Conservation (phyloP, 192 early-diverging fungal species). For the Gorgonomyces haynaldii region DNA sequence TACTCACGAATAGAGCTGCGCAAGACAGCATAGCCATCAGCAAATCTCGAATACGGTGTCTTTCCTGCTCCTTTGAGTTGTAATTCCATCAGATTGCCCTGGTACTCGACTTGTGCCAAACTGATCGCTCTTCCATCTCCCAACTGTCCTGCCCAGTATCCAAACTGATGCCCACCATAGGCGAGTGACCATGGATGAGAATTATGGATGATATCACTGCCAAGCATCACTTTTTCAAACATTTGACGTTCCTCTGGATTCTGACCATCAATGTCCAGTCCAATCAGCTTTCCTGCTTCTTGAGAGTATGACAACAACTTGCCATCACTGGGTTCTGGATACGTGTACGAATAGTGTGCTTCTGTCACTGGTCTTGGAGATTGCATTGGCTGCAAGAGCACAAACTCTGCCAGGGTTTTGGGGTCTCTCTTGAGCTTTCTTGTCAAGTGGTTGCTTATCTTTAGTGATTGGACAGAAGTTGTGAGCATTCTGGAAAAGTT, state of each 20-base stretch:
- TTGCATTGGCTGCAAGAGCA: not conserved
- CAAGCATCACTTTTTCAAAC: not conserved
- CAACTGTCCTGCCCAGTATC: slow-evolving; percentile 37
- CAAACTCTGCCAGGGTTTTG: not conserved
- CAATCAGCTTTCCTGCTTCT: not conserved
- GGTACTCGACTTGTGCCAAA: slow-evolving; percentile 43
- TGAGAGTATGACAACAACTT: slow-evolving; percentile 1
- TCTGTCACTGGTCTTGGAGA: not conserved
- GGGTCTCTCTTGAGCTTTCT: not conserved
- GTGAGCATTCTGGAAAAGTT: too few relatives aligned
- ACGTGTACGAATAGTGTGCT: slow-evolving; percentile 3
- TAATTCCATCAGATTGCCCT: slow-evolving; percentile 46
- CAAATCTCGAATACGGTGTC: slow-evolving; percentile 79
- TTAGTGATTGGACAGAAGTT: too few relatives aligned
- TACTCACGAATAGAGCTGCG: slow-evolving; percentile 80
- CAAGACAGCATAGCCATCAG: slow-evolving; percentile 79
- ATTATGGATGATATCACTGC: not conserved
- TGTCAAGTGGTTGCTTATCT: slow-evolving; percentile 2
- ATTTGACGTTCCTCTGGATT: not conserved
- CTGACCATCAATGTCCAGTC: too few relatives aligned
- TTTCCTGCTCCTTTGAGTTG: slow-evolving; percentile 78
- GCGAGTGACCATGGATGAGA: slow-evolving; percentile 18
- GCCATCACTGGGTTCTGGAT: not conserved
- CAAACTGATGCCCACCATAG: slow-evolving; percentile 46
- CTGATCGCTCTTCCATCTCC: slow-evolving; percentile 82